phyloP scores from a whole-genome alignment of 2,329 filamentous ascomycete genomes.

The Fulvia fulva region DNA sequence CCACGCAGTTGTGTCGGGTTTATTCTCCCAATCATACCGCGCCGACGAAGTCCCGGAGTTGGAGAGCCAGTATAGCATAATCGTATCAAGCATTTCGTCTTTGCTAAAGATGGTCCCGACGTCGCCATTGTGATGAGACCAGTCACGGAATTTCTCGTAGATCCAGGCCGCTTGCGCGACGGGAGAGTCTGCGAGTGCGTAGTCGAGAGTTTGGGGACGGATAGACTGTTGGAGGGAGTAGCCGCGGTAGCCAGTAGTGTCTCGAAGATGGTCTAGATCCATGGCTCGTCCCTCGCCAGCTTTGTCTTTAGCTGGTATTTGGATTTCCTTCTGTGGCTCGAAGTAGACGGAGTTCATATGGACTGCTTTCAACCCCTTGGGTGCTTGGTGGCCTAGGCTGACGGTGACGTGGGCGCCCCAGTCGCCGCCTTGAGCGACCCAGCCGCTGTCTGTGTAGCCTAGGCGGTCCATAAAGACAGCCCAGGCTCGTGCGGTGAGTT shows the following conservation, averaged over 20 bases:
- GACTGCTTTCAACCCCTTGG: neutral
- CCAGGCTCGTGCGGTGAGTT: conserved; percentile 29
- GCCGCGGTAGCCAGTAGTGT: neutral
- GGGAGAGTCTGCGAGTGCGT: conserved; percentile 22
- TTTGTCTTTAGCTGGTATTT: neutral
- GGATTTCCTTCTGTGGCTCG: neutral
- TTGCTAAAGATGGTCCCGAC: conserved; percentile 24
- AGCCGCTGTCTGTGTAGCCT: conserved; percentile 53
- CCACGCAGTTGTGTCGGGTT: conserved; percentile 19
- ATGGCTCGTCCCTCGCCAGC: neutral
- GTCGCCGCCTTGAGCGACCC: conserved; percentile 60
- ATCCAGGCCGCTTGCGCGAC: conserved; percentile 23
- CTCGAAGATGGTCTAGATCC: neutral
- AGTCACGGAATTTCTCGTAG: conserved; percentile 20
- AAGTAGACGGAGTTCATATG: conserved; percentile 2
- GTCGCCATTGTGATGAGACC: conserved; percentile 16
- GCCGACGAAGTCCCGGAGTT: conserved; percentile 28
- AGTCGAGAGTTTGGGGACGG: conserved; percentile 12
- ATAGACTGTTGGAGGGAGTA: conserved; percentile 13
- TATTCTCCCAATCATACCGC: conserved; percentile 26
- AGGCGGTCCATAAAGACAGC: conserved; percentile 66
- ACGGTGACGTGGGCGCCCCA: conserved; percentile 51
- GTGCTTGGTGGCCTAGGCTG: neutral
- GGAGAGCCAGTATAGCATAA: conserved; percentile 28
- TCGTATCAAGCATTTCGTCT: conserved; percentile 28